Evolutionary conservation across 2,329 filamentous ascomycete species (phyloP).

Genomic region (Paecilomyces fulvus): DNA sequence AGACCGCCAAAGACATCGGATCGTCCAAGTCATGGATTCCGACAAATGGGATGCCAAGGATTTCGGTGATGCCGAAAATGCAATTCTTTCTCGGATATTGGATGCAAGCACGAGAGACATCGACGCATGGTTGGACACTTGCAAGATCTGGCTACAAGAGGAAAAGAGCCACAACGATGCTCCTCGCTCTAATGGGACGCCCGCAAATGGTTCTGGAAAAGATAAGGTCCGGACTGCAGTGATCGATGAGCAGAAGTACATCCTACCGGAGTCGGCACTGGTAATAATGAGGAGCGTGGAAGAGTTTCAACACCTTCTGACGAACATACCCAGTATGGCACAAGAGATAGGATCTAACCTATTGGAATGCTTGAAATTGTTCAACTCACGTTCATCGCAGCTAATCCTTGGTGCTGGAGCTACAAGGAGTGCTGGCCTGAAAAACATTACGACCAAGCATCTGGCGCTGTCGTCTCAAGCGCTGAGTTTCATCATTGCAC

Average conservation of each 20-base stretch:
- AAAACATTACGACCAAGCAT: constrained; percentile 94
- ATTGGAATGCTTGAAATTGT: constrained; percentile 79
- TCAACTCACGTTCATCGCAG: constrained; percentile 94
- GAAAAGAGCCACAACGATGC: constrained; percentile 14
- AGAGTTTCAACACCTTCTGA: constrained; percentile 71
- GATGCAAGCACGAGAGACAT: constrained; percentile 52
- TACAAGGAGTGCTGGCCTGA: constrained; percentile 77
- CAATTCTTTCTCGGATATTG: constrained; percentile 47
- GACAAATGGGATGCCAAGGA: constrained; percentile 60
- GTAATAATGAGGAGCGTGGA: constrained; percentile 74
- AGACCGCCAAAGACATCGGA: constrained; percentile 48
- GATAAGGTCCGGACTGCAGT: constrained; percentile 62
- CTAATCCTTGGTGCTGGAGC: constrained; percentile 92
- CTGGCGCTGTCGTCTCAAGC: constrained; percentile 86
- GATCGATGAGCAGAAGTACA: constrained; percentile 77
- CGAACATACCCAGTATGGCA: constrained; percentile 82
- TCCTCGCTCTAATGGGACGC: constrained; percentile 29
- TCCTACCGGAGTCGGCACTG: constrained; percentile 76
- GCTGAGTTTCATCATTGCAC: constrained; percentile 73
- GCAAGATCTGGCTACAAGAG: constrained; percentile 43
- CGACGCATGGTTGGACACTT: constrained; percentile 43
- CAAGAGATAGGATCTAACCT: constrained; percentile 71
- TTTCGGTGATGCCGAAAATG: constrained; percentile 46
- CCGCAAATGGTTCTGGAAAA: constrained; percentile 39
- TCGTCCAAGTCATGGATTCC: constrained; percentile 51